Base-by-base conservation (phyloP, 441 rosid species). In the Bocquillonia castaneifolia region DNA sequence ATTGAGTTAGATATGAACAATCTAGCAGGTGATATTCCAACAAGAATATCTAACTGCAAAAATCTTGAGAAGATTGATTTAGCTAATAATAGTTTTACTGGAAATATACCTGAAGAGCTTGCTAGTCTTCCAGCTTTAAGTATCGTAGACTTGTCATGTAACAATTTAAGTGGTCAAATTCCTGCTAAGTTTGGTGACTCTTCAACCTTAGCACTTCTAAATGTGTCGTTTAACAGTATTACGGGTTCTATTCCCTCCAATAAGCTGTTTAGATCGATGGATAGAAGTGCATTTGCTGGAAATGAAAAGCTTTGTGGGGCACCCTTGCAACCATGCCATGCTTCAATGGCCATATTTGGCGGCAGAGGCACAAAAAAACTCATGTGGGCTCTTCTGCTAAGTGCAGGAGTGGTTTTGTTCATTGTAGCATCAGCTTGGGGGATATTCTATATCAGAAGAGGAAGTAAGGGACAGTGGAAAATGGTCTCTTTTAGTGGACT, bases 221-320 rank as follows among this genome's bases (percentile, higher is more conserved):
- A 86, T 58, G 81, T 88, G 47, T 88, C 95, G 29, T 88, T 78
- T 68, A 88, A 88, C 7, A 79, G 86, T 37, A 68, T 88, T 42
- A 77, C 83, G 1, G 95, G 95, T 32, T 78, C 87, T 22, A 82
- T 89, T 54, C 95, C 95, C 52, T 72, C 89, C 13, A 78, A 67
- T 26, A 80, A 81, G 57, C 65, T 75, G 66, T 78, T 91, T 65
- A 81, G 66, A 69, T 79, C 78, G 58, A 89, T 93, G 94, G 90
- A 86, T 54, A 71, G 62, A 58, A 79, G 82, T 75, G 84, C 95
- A 28, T 93, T 83, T 73, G 66, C 70, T 22, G 97, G 98, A 66
- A 93, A 93, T 73, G 67, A 76, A 52, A 76, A 83, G 76, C 83
- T 93, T 20, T 93, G 99, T 76, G 99, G 99, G 34, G 78, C 72